Conservation (phyloP, 2,329 filamentous ascomycete genomes). For the Pseudogymnoascus sp. region DNA sequence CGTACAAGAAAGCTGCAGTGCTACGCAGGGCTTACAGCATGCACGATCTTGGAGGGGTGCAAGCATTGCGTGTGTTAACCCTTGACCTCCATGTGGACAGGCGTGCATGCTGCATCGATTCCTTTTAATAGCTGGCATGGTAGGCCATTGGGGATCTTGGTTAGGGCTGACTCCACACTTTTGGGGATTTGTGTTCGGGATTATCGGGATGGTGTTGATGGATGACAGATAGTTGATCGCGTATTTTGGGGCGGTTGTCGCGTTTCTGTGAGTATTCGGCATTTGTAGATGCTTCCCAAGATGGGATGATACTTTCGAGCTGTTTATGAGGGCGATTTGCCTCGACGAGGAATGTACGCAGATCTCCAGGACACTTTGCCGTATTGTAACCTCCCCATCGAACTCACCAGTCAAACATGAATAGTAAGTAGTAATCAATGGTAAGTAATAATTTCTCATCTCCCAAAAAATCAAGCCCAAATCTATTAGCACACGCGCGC, state of each 20-base stretch:
- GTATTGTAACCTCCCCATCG: background rate
- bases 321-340: background rate
- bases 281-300: background rate
- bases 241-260: background rate
- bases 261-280: background rate
- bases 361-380: background rate
- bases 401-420: background rate
- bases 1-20: background rate
- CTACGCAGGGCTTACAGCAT: background rate
- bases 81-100: background rate
- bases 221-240: background rate
- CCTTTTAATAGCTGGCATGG: constrained; percentile 2
- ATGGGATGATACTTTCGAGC: background rate
- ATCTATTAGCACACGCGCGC: background rate
- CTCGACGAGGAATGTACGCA: no score
- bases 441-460: background rate
- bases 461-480: background rate
- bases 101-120: background rate
- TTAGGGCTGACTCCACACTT: constrained; percentile 1
- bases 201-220: background rate
- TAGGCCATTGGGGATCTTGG: background rate
- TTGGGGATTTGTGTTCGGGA: background rate
- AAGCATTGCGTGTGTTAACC: background rate
- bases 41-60: background rate
- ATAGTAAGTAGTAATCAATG: background rate